Evolutionary conservation across 495 filamentous ascomycete species (phyloP), one percentile per base, ranked within the genome.

Genomic region (Penicillium longicatenatum): DNA sequence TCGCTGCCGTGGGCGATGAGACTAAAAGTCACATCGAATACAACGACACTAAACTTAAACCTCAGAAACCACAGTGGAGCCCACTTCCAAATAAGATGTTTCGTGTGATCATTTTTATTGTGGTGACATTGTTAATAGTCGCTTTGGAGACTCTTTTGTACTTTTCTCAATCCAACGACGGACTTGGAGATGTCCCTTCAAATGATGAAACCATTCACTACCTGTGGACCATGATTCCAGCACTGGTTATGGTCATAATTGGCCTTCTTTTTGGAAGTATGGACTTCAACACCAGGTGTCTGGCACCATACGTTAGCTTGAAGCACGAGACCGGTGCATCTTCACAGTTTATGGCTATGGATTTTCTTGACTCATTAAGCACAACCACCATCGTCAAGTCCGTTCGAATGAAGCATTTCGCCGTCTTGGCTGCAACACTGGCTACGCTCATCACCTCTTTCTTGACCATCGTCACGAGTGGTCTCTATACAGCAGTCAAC

Each of bases 201-300:
- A 11, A 3, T 0, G 42, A 48, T 43, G 52, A 41, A 24, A 43
- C 26, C n/a, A 41, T 31, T n/a, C 59, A 65, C 24, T 60, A 59
- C 24, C 3, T 55, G 14, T 65, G 59, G 56, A 59, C 63, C 1
- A 43, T 60, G 3, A 21, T 65, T 14, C 56, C 63, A 31, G 56
- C 56, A 11, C 11, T 50, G 6, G 24, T 41, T 6, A 65, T 65
- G 63, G 17, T 52, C 0, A 17, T 31, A 2, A 48, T 60, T 12
- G 39, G 52, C 22, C 35, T 62, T 12, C 11, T 51, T 6, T 48
- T 59, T 16, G 37, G 20, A 3, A 57, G 43, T 14, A 44, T 65
- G 11, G 50, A 59, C 26, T 62, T 56, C 30, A 62, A 62, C 14
- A 55, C 47, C 26, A 43, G 56, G 24, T 57, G 49, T 21, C 49